phyloP scores from a whole-genome alignment of 371 early-diverging fungal species.

The Lichtheimia hyalospora region DNA sequence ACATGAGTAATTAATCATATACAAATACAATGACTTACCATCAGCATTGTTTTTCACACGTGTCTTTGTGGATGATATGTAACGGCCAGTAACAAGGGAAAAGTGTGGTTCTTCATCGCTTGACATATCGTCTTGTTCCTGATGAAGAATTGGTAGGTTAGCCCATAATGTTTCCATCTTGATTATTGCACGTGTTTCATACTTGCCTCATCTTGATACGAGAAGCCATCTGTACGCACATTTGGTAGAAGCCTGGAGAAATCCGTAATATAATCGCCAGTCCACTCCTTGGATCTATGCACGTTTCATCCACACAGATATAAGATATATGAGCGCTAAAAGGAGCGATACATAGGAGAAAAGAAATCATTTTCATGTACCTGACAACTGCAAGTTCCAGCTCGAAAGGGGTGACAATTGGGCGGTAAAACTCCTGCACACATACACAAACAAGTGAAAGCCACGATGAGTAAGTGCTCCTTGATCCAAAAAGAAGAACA shows the following conservation, averaged over 20 bases:
- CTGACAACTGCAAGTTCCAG: conserved; percentile 76
- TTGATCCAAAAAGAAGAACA: conserved; percentile 2
- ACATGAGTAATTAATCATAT: conserved; percentile 11
- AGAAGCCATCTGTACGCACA: conserved; percentile 39
- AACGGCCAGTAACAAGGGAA: conserved; percentile 87
- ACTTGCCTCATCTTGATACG: conserved; percentile 48
- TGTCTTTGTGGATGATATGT: conserved; percentile 51
- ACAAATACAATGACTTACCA: conserved; percentile 6
- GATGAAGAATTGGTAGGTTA: background rate
- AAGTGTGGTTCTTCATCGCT: conserved; percentile 83
- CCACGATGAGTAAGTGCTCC: conserved; percentile 8
- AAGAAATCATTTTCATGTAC: conserved; percentile 13
- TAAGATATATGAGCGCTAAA: conserved; percentile 14
- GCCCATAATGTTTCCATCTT: background rate
- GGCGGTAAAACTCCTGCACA: conserved; percentile 79
- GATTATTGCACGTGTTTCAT: background rate
- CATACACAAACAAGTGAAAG: conserved; percentile 8
- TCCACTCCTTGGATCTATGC: conserved; percentile 66
- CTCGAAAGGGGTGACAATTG: conserved; percentile 93
- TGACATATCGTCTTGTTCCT: conserved; percentile 49
- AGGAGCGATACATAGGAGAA: conserved; percentile 2
- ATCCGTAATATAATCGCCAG: conserved; percentile 73
- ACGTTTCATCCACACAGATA: conserved; percentile 10
- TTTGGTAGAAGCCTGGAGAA: conserved; percentile 64
- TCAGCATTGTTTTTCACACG: conserved; percentile 12